These are phyloP conservation scores for Cryptococcus depauperatus DNA, from an alignment of 1,284 basidiomycete genomes.

Conservation along the genomic window DNA sequence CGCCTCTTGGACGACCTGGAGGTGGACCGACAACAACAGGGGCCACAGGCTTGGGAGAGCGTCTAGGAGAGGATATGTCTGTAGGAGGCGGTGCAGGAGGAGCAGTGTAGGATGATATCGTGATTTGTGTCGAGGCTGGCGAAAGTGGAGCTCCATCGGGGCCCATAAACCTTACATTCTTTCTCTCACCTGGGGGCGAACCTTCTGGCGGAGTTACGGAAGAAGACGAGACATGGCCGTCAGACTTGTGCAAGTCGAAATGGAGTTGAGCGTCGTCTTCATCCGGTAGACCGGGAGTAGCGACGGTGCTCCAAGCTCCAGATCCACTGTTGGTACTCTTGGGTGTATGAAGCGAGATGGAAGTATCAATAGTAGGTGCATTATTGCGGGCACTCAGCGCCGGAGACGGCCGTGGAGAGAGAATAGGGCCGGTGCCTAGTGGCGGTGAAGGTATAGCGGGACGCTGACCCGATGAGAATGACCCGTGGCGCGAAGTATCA, in stretches of 20 bases:
- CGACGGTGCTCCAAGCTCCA: constrained; percentile 40
- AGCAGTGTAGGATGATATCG: constrained; percentile 29
- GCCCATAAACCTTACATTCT: constrained; percentile 40
- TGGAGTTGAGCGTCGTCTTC: constrained; percentile 16
- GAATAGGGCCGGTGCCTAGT: constrained; percentile 1
- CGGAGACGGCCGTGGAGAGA: constrained; percentile 19
- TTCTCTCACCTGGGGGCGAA: constrained; percentile 20
- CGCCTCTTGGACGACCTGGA: constrained; percentile 3
- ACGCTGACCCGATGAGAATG: constrained; percentile 16
- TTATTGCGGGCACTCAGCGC: constrained; percentile 5
- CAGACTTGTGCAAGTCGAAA: constrained; percentile 15
- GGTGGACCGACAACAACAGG: constrained; percentile 9
- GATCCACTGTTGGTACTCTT: constrained; percentile 8
- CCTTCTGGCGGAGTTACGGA: constrained; percentile 8
- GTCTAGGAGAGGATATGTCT: constrained; percentile 19
- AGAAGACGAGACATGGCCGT: constrained; percentile 8
- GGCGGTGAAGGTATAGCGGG: constrained; percentile 8
- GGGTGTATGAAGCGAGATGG: constrained; percentile 1
- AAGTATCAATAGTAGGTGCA: constrained; percentile 14
- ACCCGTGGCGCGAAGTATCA: constrained; percentile 7
- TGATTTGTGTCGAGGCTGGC: constrained; percentile 32
- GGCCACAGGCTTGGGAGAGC: constrained; percentile 7
- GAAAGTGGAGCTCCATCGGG: constrained; percentile 42
- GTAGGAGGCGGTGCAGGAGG: constrained; percentile 39
- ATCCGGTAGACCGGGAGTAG: constrained; percentile 39